Base-by-base conservation (phyloP, 306 rosid species). In the Senna siamea region DNA sequence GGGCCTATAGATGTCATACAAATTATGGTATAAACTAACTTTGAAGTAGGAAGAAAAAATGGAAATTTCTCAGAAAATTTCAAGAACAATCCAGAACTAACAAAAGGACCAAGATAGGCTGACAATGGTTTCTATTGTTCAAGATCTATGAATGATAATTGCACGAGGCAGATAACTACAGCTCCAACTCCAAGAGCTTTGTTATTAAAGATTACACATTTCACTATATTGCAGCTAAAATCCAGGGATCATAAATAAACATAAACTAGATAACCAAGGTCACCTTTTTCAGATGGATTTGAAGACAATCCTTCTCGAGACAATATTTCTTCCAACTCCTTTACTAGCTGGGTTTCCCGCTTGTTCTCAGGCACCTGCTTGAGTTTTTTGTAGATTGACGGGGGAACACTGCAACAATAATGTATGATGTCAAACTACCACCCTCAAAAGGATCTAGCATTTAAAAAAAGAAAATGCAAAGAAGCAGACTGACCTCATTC, bases 261-360 rank as follows among this genome's bases (percentile, higher is more conserved):
- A 35, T 35, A 74, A 34, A 62, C 70, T 50, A 30, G 32, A 56
- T 62, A 69, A 48, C 38, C 53, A 73, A 50, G 41, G 78, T 76
- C 76, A 93, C 98, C 98, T 89, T 91, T 94, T 77, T 94, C 98
- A 14, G 90, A 54, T 69, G 98, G 92, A 85, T 84, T 86, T 70
- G 93, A 76, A 72, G 97, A 87, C 64, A 94, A 75, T 73, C 98
- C 98, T 87, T 91, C 98, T 81, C 62, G 87, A 70, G 95, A 82
- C 7, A 94, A 84, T 74, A 94, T 94, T 47, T 89, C 97, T 87
- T 85, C 93, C 76, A 94, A 81, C 87, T 88, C 98, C 85, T 85
- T 89, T 74, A 89, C 81, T 68, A 94, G 81, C 23, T 84, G 92
- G 53, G 83, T 81, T 74, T 94, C 98, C 44, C 97, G 96, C 79